Evolutionary conservation across 768 basidiomycete species (phyloP), one percentile per base, ranked within the genome.

Genomic region (Lentinus brumalis): DNA sequence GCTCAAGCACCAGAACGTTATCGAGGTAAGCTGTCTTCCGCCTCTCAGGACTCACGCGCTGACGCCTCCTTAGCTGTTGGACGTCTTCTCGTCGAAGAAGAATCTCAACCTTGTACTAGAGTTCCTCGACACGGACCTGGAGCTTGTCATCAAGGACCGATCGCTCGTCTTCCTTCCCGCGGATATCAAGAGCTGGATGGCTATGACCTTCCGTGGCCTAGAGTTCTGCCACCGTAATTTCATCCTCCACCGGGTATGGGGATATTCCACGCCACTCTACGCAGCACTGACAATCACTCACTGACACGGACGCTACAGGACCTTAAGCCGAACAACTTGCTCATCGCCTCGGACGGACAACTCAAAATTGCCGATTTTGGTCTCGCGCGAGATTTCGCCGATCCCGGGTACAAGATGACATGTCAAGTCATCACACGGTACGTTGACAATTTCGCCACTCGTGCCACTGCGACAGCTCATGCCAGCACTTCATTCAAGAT

Each of bases 341-440:
- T 99, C 69, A 91, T 99, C 61, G 86, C 94, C 0, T 84, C 91
- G 0, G 85, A 93, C 53, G 97, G 97, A 0, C 87, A 92, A 54
- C 87, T 98, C 65, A 99, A 99, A 77, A 84, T 99, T 50, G 97
- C 97, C 12, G 97, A 99, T 85, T 99, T 99, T 73, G 97, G 97
- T 83, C 84, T 99, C 8, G 97, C 97, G 29, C 80, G 97, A 58
- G 97, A 99, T 77, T 96, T 91, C 73, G 93, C 91, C 15, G 97
- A 98, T 68, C 94, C 96, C 29, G 91, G 89, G 4, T 89, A 89
- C 70, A 94, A 94, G 75, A 98, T 99, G 97, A 98, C 97, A 0
- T 92, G 89, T 68, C 95, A 98, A 71, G 96, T 99, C 62, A 98
- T 99, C 75, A 99, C 97, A 16, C 83, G 94, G 94, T 96, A 53